These are phyloP conservation scores for Mortierella sp. DNA, from an alignment of 371 early-diverging fungal genomes.

Conservation along the genomic window DNA sequence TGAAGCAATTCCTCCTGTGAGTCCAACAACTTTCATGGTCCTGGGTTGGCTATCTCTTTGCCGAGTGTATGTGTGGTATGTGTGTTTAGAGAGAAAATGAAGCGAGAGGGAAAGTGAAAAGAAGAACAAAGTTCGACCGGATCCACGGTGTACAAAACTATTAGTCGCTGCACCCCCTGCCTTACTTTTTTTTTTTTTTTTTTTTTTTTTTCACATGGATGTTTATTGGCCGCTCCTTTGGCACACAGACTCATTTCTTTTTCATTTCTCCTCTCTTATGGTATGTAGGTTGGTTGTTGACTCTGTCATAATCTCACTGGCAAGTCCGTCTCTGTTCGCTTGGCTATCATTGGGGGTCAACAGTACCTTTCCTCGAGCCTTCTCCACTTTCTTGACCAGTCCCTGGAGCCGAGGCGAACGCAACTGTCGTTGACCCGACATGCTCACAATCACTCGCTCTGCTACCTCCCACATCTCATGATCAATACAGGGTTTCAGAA, in stretches of 20 bases:
- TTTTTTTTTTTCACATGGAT: constrained; percentile 7
- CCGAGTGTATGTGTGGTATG: no score
- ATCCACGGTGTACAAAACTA: no score
- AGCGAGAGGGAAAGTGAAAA: not conserved
- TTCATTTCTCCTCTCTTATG: constrained; percentile 6
- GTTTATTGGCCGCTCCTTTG: not conserved
- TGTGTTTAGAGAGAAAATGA: not conserved
- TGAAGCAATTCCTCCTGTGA: constrained; percentile 95
- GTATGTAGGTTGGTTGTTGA: not conserved
- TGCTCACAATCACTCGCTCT: constrained; percentile 16
- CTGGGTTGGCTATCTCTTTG: not conserved
- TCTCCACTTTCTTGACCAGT: constrained; percentile 15
- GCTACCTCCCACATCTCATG: constrained; percentile 25
- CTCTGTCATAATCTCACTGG: not conserved
- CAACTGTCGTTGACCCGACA: constrained; percentile 18
- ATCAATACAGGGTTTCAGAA: constrained; percentile 30
- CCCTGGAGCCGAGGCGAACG: constrained; percentile 16
- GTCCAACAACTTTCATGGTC: constrained; percentile 87
- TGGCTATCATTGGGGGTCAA: not conserved
- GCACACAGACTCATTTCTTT: not conserved
- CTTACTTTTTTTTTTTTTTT: constrained; percentile 8
- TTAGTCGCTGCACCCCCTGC: no score
- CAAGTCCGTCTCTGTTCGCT: not conserved
- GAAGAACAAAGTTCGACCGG: no score
- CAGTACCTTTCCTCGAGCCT: not conserved